Evolutionary conservation across 768 basidiomycete species (phyloP), one percentile per base, ranked within the genome.

Genomic region (Asterophora parasitica): DNA sequence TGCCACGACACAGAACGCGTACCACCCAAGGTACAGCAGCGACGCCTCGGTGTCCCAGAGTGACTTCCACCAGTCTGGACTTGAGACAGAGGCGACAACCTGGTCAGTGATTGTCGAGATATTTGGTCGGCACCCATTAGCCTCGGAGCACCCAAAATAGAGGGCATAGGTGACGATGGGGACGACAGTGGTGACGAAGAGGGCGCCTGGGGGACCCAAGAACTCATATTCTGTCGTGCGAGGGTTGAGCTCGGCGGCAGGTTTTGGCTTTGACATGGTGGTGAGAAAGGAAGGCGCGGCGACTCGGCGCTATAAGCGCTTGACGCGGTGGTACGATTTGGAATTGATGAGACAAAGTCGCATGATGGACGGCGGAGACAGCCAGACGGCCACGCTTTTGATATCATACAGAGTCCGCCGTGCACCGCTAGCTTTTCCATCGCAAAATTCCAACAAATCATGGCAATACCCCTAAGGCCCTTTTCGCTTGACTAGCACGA

Each of bases 41-140:
- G 78, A 59, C 0, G 92, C 92, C 48, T 94, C 71, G 0, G 79
- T 78, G 58, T 97, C 93, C 85, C 89, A 96, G 1, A 96, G 75
- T 15, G 71, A 65, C 37, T 70, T 74, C 85, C 88, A 94, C 79
- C 80, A 92, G 13, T 68, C 60, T 4, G 60, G 52, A 55, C 68
- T 65, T 5, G 75, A 69, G 7, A 89, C 52, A 0, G 82, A 66
- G 13, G 70, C 58, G 26, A 74, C 53, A 43, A 85, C 63, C 53
- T 64, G 67, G 35, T 73, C 65, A 26, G 71, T 65, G 50, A 82
- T 54, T 13, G 56, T 50, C n/a, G 58, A 51, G n/a, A 69, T 44
- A 16, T 74, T 60, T 9, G 85, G 87, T 11, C 81, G 85, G 64
- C 87, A 90, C 35, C 80, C 85, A 10, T 79, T 68, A 2, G 71